These are phyloP conservation scores for Cicer cuneatum DNA, from an alignment of 306 rosid species.

Conservation along the genomic window DNA sequence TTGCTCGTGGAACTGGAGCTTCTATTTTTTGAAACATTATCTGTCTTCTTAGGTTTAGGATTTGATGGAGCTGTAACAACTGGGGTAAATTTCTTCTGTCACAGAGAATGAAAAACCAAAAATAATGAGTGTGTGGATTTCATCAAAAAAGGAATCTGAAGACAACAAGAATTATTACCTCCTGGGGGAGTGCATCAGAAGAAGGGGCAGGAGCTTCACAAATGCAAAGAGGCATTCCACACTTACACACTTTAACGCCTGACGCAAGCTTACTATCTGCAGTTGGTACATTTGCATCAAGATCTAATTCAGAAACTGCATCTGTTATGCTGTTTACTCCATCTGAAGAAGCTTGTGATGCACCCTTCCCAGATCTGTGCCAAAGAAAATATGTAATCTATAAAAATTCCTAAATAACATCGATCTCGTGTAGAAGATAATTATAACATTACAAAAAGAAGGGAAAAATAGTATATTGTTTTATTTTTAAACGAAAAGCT, in stretches of 20 bases:
- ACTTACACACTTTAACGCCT: conserved; percentile 70
- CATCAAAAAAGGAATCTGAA: conserved; percentile 7
- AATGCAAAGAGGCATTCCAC: conserved; percentile 99
- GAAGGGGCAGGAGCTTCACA: conserved; percentile 82
- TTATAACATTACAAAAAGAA: conserved; percentile 4
- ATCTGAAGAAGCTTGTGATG: conserved; percentile 53
- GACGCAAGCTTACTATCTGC: conserved; percentile 49
- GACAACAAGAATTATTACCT: conserved; percentile 56
- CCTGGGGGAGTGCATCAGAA: conserved; percentile 50
- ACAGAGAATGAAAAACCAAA: conserved; percentile 33
- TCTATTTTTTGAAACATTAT: conserved; percentile 59
- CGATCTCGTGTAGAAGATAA: conserved; percentile 36
- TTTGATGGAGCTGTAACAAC: conserved; percentile 56
- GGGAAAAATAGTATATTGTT: conserved; percentile 12
- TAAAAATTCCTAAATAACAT: conserved; percentile 8
- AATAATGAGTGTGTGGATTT: conserved; percentile 34
- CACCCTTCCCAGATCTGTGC: conserved; percentile 63
- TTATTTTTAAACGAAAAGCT: background rate
- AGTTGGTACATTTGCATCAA: conserved; percentile 51
- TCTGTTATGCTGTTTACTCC: conserved; percentile 60
- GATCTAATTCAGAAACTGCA: conserved; percentile 69
- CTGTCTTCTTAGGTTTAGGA: conserved; percentile 82
- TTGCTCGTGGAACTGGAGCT: conserved; percentile 79
- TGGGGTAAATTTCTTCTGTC: conserved; percentile 59
- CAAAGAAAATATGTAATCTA: conserved; percentile 37